Base-by-base conservation (phyloP, 257 asterid species). In the Nicotiana tomentosiformis region DNA sequence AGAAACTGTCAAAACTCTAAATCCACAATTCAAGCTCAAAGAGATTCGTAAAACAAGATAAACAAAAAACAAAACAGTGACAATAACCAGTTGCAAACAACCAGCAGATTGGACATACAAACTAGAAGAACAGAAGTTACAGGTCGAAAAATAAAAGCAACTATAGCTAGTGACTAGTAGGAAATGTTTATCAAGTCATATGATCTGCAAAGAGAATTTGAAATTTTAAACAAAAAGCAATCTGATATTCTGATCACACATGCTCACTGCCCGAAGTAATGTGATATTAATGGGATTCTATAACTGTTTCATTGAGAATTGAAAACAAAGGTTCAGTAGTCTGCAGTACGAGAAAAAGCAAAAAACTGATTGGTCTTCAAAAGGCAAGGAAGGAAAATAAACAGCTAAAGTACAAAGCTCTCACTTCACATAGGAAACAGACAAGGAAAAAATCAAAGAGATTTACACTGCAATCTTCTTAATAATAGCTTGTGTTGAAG, bases 401-500 rank as follows among this genome's bases (percentile, higher is more conserved):
- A 60, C 53, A 18, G 77, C 65, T 51, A 15, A 69, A 23, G 53
- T 33, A 20, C 18, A 33, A 51, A 32, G 43, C 46, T 51, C 46
- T 64, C 61, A 51, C 65, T 65, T 68, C 49, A 55, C 33, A 18
- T 68, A 62, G 72, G 32, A 51, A 70, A 82, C 23, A 51, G 68
- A 14, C 55, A 33, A 69, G 62, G 30, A 16, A 69, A 80, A 56
- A 55, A 66, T 39, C 67, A 83, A 84, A 85, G 80, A 81, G 84
- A 65, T 76, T 81, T 86, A 88, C 91, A 32, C 85, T 85, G 97
- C 86, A 81, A 93, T 81, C 87, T 87, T 94, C 90, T 85, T 83
- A 78, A 96, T 93, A 84, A 84, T n/a, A 85, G 93, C 84, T 85
- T 96, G 99, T 60, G 82, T 37, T 49, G 88, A 83, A 53, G 98